A percentile compares a stretch with the other conserved stretches of the same genome.
phyloP scores from a whole-genome alignment of 805 yeast genomes.

The Schwanniomyces pseudopolymorphus region DNA sequence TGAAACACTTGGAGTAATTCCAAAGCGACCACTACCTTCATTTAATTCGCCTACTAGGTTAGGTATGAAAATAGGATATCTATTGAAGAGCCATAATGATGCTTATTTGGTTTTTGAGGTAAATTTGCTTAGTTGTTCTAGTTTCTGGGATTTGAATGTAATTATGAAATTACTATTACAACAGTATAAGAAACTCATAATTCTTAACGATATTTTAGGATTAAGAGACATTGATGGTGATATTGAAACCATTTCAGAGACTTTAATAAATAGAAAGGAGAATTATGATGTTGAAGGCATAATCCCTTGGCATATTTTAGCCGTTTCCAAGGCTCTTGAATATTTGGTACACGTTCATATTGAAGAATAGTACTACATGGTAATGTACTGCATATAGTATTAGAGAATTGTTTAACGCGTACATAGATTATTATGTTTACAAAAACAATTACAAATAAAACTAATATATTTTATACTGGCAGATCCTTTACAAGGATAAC shows the following conservation, averaged over 20 bases:
- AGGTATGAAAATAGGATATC: conserved; percentile 69
- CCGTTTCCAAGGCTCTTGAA: conserved; percentile 62
- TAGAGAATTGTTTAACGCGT: conserved; percentile 1
- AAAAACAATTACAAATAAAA: conserved; percentile 4
- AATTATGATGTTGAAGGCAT: conserved; percentile 26
- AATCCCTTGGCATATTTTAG: conserved; percentile 72
- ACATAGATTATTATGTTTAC: conserved; percentile 7
- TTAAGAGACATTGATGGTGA: conserved; percentile 18
- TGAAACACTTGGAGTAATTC: conserved; percentile 56
- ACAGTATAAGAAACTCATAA: conserved; percentile 61
- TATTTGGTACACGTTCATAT: conserved; percentile 60
- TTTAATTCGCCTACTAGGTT: conserved; percentile 69
- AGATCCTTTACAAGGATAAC: neutral
- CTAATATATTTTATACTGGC: neutral
- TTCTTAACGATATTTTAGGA: conserved; percentile 41
- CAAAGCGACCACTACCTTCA: conserved; percentile 61
- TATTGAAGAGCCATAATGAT: conserved; percentile 41
- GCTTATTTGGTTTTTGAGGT: conserved; percentile 53
- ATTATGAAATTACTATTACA: conserved; percentile 54
- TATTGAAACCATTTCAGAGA: conserved; percentile 4
- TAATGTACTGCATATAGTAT: conserved; percentile 7
- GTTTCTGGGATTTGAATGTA: conserved; percentile 55
- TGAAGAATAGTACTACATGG: conserved; percentile 18
- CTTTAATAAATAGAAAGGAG: neutral
- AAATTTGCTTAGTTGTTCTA: conserved; percentile 71